Conservation (phyloP, 148 eudicot species). For the Dianthus caryophyllus region DNA sequence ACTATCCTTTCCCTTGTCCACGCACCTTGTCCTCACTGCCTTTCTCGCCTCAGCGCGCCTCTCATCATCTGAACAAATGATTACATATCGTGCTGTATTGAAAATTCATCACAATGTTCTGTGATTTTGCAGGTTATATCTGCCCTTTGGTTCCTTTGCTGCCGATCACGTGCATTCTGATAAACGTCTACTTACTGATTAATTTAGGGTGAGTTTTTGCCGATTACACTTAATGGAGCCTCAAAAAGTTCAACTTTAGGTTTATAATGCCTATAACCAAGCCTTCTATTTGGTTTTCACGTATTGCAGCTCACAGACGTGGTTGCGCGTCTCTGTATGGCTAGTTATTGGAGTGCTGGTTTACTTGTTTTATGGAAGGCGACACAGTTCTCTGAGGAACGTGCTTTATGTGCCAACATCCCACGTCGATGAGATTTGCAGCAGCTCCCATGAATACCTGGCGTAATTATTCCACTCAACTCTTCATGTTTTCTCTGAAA, state of each 20-base stretch:
- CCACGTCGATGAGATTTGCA: constrained; percentile 27
- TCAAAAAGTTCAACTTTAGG: not conserved
- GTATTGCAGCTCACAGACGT: constrained; percentile 42
- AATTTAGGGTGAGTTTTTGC: constrained; percentile 57
- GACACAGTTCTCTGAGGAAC: constrained; percentile 42
- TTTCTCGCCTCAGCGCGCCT: too few relatives aligned
- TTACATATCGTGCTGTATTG: not conserved
- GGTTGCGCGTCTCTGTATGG: constrained; percentile 66
- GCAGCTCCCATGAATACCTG: constrained; percentile 19
- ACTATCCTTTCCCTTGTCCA: too few relatives aligned
- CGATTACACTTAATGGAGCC: not conserved
- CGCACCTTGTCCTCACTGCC: too few relatives aligned
- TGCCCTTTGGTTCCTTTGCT: constrained; percentile 63
- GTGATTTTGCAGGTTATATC: constrained; percentile 45
- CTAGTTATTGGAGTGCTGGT: constrained; percentile 44
- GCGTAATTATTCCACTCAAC: constrained; percentile 12
- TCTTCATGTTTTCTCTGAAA: not conserved
- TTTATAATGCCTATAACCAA: not conserved
- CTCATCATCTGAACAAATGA: not conserved
- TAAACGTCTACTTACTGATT: constrained; percentile 59
- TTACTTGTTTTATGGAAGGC: constrained; percentile 52
- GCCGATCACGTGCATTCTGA: constrained; percentile 55
- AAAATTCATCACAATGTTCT: not conserved
- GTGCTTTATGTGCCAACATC: constrained; percentile 32
- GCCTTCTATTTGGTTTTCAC: not conserved